Conservation (phyloP, 1,284 basidiomycete genomes). For the Cutaneotrichosporon sp. region DNA sequence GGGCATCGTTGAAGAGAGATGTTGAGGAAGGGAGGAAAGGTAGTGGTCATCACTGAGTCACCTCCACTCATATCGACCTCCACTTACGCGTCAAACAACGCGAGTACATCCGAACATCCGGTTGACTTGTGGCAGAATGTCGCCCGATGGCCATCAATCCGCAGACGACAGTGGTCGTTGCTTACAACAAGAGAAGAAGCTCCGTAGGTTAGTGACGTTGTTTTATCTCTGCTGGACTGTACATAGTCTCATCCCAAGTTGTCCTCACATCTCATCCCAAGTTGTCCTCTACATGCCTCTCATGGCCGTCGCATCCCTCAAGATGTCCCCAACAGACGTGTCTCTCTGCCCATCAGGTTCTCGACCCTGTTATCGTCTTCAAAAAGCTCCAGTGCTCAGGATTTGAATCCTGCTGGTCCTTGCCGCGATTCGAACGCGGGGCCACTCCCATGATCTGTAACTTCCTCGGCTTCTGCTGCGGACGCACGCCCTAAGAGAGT, state of each 20-base stretch:
- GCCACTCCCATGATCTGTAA: slow-evolving; percentile 1
- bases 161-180: too few relatives aligned
- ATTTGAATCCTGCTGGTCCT: slow-evolving; percentile 2
- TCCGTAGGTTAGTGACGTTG: too few relatives aligned
- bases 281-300: too few relatives aligned
- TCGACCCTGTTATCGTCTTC: not conserved
- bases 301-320: too few relatives aligned
- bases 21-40: not conserved
- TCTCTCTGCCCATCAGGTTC: too few relatives aligned
- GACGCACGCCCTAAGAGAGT: slow-evolving; percentile 2
- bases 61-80: not conserved
- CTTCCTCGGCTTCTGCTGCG: not conserved
- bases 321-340: too few relatives aligned
- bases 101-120: not conserved
- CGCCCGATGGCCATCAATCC: too few relatives aligned
- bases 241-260: too few relatives aligned
- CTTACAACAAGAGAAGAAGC: too few relatives aligned
- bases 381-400: slow-evolving; percentile 2
- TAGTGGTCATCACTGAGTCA: not conserved
- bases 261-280: too few relatives aligned
- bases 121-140: too few relatives aligned
- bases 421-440: slow-evolving; percentile 3
- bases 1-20: not conserved
- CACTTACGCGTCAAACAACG: not conserved
- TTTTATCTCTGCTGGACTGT: too few relatives aligned